Evolutionary conservation across 768 basidiomycete species (phyloP), one percentile per base, ranked within the genome.

Genomic region (Termitomyces sp.): DNA sequence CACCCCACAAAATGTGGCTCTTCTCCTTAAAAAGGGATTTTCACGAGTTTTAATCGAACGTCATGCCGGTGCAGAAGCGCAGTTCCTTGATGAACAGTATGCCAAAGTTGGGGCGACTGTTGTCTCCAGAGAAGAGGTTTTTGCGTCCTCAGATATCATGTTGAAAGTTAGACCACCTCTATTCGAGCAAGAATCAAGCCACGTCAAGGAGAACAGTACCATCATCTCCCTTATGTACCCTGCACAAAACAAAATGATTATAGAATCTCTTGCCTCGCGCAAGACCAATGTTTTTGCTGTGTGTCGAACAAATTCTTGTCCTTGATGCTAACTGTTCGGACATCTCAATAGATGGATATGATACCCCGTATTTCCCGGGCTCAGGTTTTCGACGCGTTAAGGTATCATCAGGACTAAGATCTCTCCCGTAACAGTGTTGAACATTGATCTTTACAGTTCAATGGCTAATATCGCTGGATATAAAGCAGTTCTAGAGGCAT

Each of bases 401-500:
- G 90, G 91, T 89, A 55, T 62, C 70, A 46, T 47, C 57, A 47
- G 39, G 56, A 62, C 30, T 57, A 46, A 41, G 27, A 16, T 30
- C 56, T 36, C 60, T 33, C 42, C 11, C 53, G 15, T 30, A 1
- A 58, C 57, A 18, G 50, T 24, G 18, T n/a, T 46, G 51, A 54
- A 44, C 61, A 33, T 56, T n/a, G 47, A 49, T 37, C 33, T 45
- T 18, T 56, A 6, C 57, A 93, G 93, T 66, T 93, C 91, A 27
- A 95, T 95, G 93, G 87, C 89, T n/a, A 95, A 94, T 68, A 94
- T 93, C 44, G 83, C 91, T n/a, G 93, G 93, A 13, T 95, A 95
- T 72, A 93, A 95, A 70, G 93, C 93, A 42, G 91, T 95, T 49
- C 71, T 95, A 68, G 93, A 95, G 71, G 93, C 93, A 33, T 90